phyloP scores from a whole-genome alignment of 306 rosid genomes.

The Trichosanthes cucumerina region DNA sequence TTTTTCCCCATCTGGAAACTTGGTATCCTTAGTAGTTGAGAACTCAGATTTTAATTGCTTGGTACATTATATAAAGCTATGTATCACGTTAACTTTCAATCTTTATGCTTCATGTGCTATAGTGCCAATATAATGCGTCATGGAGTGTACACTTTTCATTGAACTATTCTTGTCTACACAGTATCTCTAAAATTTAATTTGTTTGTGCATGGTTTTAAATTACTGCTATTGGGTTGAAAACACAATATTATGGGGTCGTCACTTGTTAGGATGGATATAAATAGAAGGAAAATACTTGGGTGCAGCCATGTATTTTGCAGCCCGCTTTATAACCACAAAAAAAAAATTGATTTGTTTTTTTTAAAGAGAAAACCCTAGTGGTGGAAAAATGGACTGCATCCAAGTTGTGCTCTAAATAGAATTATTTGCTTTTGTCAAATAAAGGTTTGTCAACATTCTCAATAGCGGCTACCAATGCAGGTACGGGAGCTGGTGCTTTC shows the following conservation, averaged over 20 bases:
- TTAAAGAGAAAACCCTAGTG: too few species aligned
- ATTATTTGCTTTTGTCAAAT: neutral
- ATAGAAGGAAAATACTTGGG: too few species aligned
- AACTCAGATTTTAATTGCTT: neutral
- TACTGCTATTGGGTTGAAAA: neutral
- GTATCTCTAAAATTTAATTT: neutral
- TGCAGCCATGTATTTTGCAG: too few species aligned
- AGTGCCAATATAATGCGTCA: neutral
- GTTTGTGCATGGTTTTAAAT: neutral
- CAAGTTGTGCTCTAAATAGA: too few species aligned
- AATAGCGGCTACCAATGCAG: slow-evolving; percentile 26
- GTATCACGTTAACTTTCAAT: neutral
- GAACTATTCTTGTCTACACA: neutral
- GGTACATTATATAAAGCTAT: neutral
- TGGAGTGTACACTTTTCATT: neutral
- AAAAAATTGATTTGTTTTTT: too few species aligned
- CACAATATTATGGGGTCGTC: neutral
- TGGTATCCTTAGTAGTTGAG: neutral
- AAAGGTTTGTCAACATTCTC: neutral
- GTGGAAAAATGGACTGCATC: too few species aligned
- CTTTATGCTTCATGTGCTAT: neutral
- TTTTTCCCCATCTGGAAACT: neutral
- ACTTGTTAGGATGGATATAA: neutral
- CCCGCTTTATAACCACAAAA: too few species aligned
- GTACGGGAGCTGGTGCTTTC: slow-evolving; percentile 76